Evolutionary conservation across 768 basidiomycete species (phyloP), one percentile per base, ranked within the genome.

Genomic region (Tricholoma bakamatsutake): DNA sequence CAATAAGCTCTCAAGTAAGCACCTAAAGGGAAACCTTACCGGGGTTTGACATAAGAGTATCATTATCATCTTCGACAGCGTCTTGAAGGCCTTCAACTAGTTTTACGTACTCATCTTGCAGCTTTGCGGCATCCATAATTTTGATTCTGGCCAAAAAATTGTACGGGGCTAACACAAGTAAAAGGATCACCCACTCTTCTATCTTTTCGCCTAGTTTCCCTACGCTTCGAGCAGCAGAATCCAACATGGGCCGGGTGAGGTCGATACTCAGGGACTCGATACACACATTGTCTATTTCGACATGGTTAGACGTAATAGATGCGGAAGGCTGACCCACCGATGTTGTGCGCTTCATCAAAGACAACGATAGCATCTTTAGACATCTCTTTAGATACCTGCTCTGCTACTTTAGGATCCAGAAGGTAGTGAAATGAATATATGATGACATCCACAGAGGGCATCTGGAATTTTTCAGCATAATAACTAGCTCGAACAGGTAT

Each of bases 381-480:
- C 73, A 99, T 79, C 69, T 99, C 97, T 66, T 93, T 95, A 2
- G 97, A 98, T 12, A 99, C 97, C 73, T 98, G 95, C 63, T 98
- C 97, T 0, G 97, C 97, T 40, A 99, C 95, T 71, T 99, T 99
- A 2, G 97, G 97, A 73, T 99, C 97, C 30, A 99, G 82, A 30
- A 99, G 78, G 69, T 99, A 99, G 70, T 99, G 97, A 72, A 98
- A 99, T 17, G 97, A 99, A 68, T 98, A 99, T 70, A 99, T 98
- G 70, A 99, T 85, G 62, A 98, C 80, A 67, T 97, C 92, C 35
- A 90, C 91, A 69, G 95, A 96, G 0, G 93, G 88, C 83, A 99
- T 88, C 96, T 98, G 60, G 37, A 46, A 53, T 47, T 31, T 33
- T 59, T 58, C 52, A 62, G 54, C 27, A 40, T 35, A 42, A 43